phyloP scores from a whole-genome alignment of 768 basidiomycete genomes.

The Termitomyces sp. region DNA sequence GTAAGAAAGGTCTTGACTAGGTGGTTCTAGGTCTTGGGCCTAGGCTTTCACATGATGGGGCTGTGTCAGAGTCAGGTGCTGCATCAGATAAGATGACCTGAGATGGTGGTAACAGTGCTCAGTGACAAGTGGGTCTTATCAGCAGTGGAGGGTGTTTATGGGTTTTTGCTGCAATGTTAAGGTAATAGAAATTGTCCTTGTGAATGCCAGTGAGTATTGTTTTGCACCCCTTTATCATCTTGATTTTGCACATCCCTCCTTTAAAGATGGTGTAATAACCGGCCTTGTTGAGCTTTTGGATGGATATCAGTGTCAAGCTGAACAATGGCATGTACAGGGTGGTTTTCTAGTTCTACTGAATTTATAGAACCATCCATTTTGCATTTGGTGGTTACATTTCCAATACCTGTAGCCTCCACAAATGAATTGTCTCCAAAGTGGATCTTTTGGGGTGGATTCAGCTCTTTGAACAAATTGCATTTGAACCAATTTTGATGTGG shows the following conservation, averaged over 20 bases:
- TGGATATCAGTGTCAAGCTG: background rate
- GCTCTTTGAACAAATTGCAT: no score
- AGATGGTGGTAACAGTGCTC: no score
- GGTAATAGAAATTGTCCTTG: background rate
- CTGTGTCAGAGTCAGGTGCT: background rate
- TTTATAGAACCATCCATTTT: background rate
- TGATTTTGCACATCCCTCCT: background rate
- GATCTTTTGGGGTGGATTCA: no score
- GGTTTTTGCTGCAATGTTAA: background rate
- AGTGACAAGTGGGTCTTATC: no score
- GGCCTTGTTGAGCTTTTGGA: background rate
- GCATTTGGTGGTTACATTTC: background rate
- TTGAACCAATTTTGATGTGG: no score
- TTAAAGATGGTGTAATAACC: background rate
- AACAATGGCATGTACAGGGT: background rate
- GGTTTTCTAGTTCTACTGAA: background rate
- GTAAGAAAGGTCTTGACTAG: no score
- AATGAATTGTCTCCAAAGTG: no score
- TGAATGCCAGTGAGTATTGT: background rate
- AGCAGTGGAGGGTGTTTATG: background rate
- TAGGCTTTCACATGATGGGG: no score
- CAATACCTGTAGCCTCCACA: background rate
- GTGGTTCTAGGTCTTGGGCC: no score
- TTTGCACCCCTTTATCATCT: background rate
- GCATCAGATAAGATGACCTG: no score